phyloP scores from a whole-genome alignment of 139 green algal genomes.

The Klebsormidium nitens region DNA sequence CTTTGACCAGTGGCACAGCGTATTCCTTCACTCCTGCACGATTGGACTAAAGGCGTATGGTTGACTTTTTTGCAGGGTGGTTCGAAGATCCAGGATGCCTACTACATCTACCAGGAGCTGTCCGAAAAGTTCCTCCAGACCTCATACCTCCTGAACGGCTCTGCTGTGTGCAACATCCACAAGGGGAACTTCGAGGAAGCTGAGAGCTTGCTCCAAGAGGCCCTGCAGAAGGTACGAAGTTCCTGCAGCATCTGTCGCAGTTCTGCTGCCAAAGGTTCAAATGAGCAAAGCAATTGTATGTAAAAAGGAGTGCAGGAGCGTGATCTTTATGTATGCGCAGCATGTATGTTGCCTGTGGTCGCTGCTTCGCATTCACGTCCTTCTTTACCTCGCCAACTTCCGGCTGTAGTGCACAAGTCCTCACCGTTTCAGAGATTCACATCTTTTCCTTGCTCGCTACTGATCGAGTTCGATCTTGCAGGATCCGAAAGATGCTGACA shows the following conservation, averaged over 20 bases:
- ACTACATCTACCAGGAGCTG: slow-evolving; percentile 92
- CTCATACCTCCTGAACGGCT: slow-evolving; percentile 78
- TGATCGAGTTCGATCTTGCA: slow-evolving; percentile 32
- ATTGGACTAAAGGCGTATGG: too few relatives aligned
- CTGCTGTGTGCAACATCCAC: slow-evolving; percentile 82
- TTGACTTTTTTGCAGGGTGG: too few relatives aligned
- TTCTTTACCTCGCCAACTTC: background rate
- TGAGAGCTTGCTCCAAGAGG: slow-evolving; percentile 55
- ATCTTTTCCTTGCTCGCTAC: background rate
- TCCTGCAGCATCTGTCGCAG: background rate
- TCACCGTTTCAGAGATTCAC: background rate
- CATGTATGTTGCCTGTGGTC: background rate
- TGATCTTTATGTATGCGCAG: background rate
- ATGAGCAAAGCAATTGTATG: too few relatives aligned
- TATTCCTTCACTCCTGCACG: too few relatives aligned
- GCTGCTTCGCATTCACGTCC: background rate
- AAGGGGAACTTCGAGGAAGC: slow-evolving; percentile 64
- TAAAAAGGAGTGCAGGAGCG: too few relatives aligned
- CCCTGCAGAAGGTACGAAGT: slow-evolving; percentile 49
- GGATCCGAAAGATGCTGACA: slow-evolving; percentile 84
- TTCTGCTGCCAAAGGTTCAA: too few relatives aligned
- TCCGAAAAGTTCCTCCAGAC: slow-evolving; percentile 94
- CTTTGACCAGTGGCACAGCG: too few relatives aligned
- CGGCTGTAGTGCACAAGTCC: background rate
- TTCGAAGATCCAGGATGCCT: slow-evolving; percentile 88